Base-by-base conservation (phyloP, 2,329 filamentous ascomycete species). In the Fusarium piperis region DNA sequence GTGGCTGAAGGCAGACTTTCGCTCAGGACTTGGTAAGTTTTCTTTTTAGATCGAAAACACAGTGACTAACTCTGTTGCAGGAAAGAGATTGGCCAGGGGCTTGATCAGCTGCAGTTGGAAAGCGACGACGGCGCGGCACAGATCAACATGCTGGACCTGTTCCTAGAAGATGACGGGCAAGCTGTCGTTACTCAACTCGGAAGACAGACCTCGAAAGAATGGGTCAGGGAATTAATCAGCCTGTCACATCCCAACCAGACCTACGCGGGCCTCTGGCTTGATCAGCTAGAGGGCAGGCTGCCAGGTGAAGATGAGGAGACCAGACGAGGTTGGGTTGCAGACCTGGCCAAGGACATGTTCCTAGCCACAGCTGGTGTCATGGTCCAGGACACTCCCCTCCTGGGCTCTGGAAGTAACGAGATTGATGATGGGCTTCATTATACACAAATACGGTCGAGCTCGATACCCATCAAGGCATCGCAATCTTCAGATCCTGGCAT, bases 341-440 rank as follows among this genome's bases (percentile, higher is more conserved):
- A 81, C 39, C 30, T 81, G 18, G 80, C 80, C 3, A 77, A 74
- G 35, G 79, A 82, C 15, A 67, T 78, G 23, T 81, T 82, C 59
- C 66, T 83, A 9, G 77, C 81, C 4, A 80, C 77, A 18, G 78
- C 79, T 36, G 81, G 79, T 16, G 76, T 81, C 26, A 71, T 80
- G 74, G 74, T 82, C 11, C 81, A 82, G 48, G 77, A 80, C 30
- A 68, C 73, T 11, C 75, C 75, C 12, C 64, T 82, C 15, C 70
- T 82, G 7, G 78, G 79, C 2, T 56, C 72, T 2, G 52, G 59
- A n/a, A 67, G 39, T 16, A 59, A 67, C 0, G 69, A 71, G 4
- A 48, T 56, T 2, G 62, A 57, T 6, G 59, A 68, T 6, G 39
- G 62, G 32, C 59, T 35, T 26, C 68, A 74, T 16, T 5, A 16